Conservation (phyloP, 1,284 basidiomycete genomes). For the Macrocystidia cucumis region DNA sequence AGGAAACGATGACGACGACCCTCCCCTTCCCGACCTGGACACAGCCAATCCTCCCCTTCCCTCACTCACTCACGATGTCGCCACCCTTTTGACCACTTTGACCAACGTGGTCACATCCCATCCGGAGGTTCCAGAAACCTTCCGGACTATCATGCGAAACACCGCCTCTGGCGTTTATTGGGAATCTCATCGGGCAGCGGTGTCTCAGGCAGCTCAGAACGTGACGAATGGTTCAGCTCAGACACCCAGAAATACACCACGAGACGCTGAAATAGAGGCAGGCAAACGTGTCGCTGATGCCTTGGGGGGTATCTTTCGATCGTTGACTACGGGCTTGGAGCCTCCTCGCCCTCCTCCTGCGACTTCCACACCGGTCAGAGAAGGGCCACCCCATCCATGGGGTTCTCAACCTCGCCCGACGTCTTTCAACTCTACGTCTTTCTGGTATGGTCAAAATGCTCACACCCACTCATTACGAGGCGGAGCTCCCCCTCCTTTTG, state of each 20-base stretch:
- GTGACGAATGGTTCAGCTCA: neutral
- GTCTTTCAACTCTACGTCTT: conserved; percentile 10
- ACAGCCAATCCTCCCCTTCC: conserved; percentile 21
- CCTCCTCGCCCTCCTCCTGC: conserved; percentile 3
- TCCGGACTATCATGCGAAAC: conserved; percentile 57
- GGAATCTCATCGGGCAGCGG: conserved; percentile 47
- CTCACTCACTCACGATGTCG: conserved; percentile 56
- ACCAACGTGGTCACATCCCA: conserved; percentile 47
- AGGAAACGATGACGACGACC: conserved; percentile 29
- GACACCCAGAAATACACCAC: conserved; percentile 7
- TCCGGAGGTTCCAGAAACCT: conserved; percentile 60
- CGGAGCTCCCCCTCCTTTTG: conserved; percentile 5
- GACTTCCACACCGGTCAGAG: no score
- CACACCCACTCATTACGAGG: conserved; percentile 2
- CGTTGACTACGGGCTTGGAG: conserved; percentile 26
- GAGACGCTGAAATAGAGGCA: conserved; percentile 45
- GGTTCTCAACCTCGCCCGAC: neutral
- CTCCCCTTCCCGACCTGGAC: conserved; percentile 48
- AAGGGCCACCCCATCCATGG: neutral
- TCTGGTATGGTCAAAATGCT: conserved; percentile 10
- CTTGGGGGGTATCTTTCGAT: conserved; percentile 49
- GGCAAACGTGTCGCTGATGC: conserved; percentile 56
- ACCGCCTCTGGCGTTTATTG: conserved; percentile 60
- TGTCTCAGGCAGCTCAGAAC: conserved; percentile 44
- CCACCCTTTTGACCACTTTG: conserved; percentile 47